Evolutionary conservation across 352 stramenopile species (phyloP).

Genomic region (Phytophthora fragariaefolia): DNA sequence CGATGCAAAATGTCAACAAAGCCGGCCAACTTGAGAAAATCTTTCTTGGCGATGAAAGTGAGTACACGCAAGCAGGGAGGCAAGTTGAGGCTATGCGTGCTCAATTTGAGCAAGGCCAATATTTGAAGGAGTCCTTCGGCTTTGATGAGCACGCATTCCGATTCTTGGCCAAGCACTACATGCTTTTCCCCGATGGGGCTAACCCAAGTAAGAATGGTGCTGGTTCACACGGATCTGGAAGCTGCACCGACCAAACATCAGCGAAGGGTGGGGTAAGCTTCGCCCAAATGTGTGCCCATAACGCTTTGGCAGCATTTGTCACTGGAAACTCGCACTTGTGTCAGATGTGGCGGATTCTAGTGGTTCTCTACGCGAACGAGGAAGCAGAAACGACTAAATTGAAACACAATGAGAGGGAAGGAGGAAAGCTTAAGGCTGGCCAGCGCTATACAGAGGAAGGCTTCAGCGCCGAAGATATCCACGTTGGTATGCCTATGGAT

Average conservation of each 20-base stretch:
- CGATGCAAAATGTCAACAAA: slow-evolving; percentile 78
- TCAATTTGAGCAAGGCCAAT: slow-evolving; percentile 69
- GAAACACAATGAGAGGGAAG: slow-evolving; percentile 8
- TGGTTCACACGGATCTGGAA: slow-evolving; percentile 14
- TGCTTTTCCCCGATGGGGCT: slow-evolving; percentile 42
- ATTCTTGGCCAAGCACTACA: slow-evolving; percentile 83
- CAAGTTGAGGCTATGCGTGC: slow-evolving; percentile 65
- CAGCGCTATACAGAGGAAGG: slow-evolving; percentile 20
- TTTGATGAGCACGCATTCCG: slow-evolving; percentile 89
- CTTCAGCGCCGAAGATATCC: slow-evolving; percentile 19
- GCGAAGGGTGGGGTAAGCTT: slow-evolving; percentile 48
- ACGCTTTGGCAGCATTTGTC: slow-evolving; percentile 80
- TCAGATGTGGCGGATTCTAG: slow-evolving; percentile 89
- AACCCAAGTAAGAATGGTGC: slow-evolving; percentile 2
- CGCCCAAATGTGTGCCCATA: slow-evolving; percentile 81
- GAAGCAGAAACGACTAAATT: slow-evolving; percentile 22
- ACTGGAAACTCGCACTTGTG: slow-evolving; percentile 76
- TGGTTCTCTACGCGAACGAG: slow-evolving; percentile 73
- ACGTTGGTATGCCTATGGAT: slow-evolving; percentile 34
- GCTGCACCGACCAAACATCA: slow-evolving; percentile 9
- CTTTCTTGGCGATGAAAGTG: slow-evolving; percentile 66
- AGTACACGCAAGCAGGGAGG: slow-evolving; percentile 60
- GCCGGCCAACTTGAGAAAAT: slow-evolving; percentile 71
- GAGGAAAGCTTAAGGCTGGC: slow-evolving; percentile 6
- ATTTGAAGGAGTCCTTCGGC: slow-evolving; percentile 82